A percentile compares a stretch with the other conserved stretches of the same genome.
phyloP scores from a whole-genome alignment of 2,329 filamentous ascomycete genomes.

The Fusarium musae region DNA sequence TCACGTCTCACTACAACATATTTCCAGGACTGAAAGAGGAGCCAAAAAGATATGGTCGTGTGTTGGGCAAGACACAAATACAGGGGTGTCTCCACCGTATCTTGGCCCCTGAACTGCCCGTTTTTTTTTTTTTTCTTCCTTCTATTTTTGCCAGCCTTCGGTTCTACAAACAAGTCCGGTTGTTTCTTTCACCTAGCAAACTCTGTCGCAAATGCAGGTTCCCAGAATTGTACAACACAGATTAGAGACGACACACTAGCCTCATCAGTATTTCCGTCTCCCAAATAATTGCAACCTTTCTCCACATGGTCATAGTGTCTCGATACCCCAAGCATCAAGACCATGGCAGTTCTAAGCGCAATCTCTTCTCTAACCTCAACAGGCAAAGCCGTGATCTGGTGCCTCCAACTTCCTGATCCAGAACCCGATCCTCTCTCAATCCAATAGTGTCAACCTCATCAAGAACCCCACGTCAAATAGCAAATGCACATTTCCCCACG shows the following conservation, averaged over 20 bases:
- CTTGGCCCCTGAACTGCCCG: background rate
- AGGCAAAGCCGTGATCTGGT: conserved; percentile 5
- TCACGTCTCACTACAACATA: background rate
- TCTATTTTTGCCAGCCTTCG: background rate
- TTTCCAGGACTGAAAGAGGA: background rate
- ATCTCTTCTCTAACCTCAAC: background rate
- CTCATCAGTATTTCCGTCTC: background rate
- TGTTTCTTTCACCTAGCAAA: background rate
- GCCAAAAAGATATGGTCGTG: background rate
- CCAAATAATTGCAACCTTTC: background rate
- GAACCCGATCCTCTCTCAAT: background rate
- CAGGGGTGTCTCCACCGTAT: background rate
- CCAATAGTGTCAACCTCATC: background rate
- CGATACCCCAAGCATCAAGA: background rate
- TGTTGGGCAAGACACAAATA: background rate
- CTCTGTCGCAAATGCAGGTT: background rate
- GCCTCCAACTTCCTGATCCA: conserved; percentile 31
- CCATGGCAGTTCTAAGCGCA: conserved; percentile 30
- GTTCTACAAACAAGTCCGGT: background rate
- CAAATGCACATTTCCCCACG: background rate
- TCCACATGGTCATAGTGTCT: background rate
- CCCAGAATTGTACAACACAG: background rate
- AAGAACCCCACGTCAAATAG: conserved; percentile 14
- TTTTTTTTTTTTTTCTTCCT: background rate
- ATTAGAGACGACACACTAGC: background rate